phyloP scores from a whole-genome alignment of 1,284 basidiomycete genomes.

The Sporisorium reilianum region DNA sequence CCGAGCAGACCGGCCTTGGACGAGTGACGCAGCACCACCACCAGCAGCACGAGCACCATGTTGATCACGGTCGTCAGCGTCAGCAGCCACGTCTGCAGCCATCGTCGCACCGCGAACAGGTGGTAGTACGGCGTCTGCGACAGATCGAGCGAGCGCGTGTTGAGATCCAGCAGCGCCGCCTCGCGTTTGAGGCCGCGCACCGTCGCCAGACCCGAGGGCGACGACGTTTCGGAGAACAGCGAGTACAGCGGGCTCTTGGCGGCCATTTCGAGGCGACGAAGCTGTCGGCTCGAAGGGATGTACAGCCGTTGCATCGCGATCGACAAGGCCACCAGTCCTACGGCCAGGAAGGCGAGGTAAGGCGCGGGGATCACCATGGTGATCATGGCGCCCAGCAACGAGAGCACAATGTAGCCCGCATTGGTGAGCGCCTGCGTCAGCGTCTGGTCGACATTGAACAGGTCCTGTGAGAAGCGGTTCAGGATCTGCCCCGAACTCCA shows the following conservation, averaged over 20 bases:
- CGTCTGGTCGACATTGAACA: constrained; percentile 50
- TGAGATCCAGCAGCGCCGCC: constrained; percentile 36
- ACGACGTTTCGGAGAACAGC: constrained; percentile 49
- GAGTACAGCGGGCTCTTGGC: constrained; percentile 55
- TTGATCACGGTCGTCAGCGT: constrained; percentile 46
- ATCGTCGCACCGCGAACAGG: constrained; percentile 51
- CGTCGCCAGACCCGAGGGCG: constrained; percentile 50
- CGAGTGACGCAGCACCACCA: constrained; percentile 51
- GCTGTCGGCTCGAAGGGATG: constrained; percentile 52
- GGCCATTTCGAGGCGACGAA: constrained; percentile 55
- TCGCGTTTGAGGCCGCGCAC: constrained; percentile 50
- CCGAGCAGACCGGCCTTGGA: constrained; percentile 59
- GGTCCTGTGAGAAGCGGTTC: constrained; percentile 60
- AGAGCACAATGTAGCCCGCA: constrained; percentile 8
- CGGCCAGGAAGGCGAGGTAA: constrained; percentile 29
- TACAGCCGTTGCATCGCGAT: constrained; percentile 48
- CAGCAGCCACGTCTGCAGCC: constrained; percentile 59
- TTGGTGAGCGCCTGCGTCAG: constrained; percentile 34
- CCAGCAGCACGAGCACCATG: constrained; percentile 45
- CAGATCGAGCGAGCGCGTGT: constrained; percentile 36
- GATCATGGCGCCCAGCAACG: constrained; percentile 21
- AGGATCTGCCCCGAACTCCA: constrained; percentile 51
- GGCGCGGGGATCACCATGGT: constrained; percentile 54
- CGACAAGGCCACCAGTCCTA: constrained; percentile 18
- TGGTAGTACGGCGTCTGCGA: constrained; percentile 54